Evolutionary conservation across 345 rosid species (phyloP), one percentile per base, ranked within the genome.

Genomic region (Toxicodendron radicans): DNA sequence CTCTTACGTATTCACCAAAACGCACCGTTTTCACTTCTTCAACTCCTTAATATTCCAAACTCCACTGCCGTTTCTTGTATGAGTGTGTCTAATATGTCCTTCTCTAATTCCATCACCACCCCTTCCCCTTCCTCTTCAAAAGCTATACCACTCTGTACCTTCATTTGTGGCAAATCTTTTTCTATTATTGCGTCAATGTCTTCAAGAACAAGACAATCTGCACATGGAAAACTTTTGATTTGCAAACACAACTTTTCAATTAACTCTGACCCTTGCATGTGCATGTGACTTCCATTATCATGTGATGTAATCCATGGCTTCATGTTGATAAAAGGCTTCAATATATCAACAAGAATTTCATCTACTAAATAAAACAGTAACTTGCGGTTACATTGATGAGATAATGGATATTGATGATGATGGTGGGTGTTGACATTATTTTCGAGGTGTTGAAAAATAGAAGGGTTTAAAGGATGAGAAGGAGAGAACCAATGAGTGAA

Each of bases 371-470:
- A 84, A 57, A 95, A 93, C 71, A 91, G 73, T 64, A 93, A 73
- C 66, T 89, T 95, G 7, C 97, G 53, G 64, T 95, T 87, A 79
- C 91, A 85, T 0, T 85, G 86, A 10, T 67, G 92, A 63, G 71
- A 24, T 54, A 92, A 64, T 21, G 69, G 74, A 49, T 56, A 13
- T 9, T 30, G 27, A 57, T 46, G 46, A 35, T 20, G 23, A 63
- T 8, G 20, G 53, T 23, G 14, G 27, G 53, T 38, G 17, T 73
- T 35, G 70, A 78, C 61, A 74, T 73, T 83, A 51, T 73, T 77
- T 73, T 92, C 97, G 60, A 92, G 87, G 57, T 79, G 72, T 78
- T 85, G 72, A 82, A 92, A 95, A 70, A 85, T 86, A 4, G 95
- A 87, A 18, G 95, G 91, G 75, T 95, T 83, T 10, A 92, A 76